These are phyloP conservation scores for Puccinia brachypodii DNA, from an alignment of 1,284 basidiomycete genomes.

Conservation along the genomic window DNA sequence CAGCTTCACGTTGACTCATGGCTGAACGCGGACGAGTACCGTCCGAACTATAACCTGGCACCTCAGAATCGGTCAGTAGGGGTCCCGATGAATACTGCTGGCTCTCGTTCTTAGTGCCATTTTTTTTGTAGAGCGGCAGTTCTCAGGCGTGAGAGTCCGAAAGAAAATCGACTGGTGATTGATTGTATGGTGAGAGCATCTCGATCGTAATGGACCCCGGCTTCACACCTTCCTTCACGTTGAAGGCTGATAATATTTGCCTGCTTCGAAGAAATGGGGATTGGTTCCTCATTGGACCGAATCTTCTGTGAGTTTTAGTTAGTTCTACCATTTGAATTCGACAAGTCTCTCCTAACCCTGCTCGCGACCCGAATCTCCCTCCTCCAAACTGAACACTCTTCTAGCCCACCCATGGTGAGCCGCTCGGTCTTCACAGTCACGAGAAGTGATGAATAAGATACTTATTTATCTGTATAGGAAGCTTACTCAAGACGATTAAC, in stretches of 20 bases:
- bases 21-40: constrained; percentile 39
- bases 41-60: constrained; percentile 39
- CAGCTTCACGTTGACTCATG: constrained; percentile 27
- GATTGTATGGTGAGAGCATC: constrained; percentile 47
- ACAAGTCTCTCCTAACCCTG: not conserved
- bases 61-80: constrained; percentile 37
- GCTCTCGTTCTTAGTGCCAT: not conserved
- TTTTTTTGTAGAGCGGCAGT: not conserved
- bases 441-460: not conserved
- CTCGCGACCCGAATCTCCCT: not conserved
- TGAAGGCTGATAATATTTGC: not conserved
- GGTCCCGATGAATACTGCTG: not conserved
- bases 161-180: constrained; percentile 14
- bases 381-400: not conserved
- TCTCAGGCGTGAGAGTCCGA: constrained; percentile 10
- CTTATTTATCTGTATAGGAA: constrained; percentile 63
- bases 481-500: constrained; percentile 77
- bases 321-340: not conserved
- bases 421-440: not conserved
- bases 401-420: constrained; percentile 26
- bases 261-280: constrained; percentile 72
- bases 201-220: too few relatives aligned
- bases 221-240: not conserved
- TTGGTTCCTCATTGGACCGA: constrained; percentile 82
- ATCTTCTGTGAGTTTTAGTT: constrained; percentile 58